Base-by-base conservation (phyloP, 1,139 yeast species). In the Pneumocystis sp. region DNA sequence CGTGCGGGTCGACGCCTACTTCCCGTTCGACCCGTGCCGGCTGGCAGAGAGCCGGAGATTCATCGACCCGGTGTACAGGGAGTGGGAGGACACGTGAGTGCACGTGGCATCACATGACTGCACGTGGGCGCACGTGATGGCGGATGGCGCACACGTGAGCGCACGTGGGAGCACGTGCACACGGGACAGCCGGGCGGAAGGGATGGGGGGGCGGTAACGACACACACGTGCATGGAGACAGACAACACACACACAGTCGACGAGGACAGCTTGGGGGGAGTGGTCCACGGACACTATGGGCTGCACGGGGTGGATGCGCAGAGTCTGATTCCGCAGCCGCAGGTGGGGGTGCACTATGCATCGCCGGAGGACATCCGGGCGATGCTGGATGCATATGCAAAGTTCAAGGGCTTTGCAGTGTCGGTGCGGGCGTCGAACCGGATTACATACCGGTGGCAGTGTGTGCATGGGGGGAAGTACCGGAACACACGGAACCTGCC, bases 1-100 rank as follows among this genome's bases (percentile, higher is more conserved):
- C 80, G 90, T 62, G 5, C 56, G 25, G 2, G 12, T 50, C 10
- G 59, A 50, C 3, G 59, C 3, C 15, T 50, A 50, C 12, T 50
- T 50, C 7, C 59, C 59, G 10, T 50, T 50, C 15, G 59, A 50
- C 7, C 59, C 59, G 31, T 50, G 8, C 15, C 15, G 2, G 4
- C 59, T 50, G 4, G 8, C 3, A 10, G 10, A 1, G 2, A 50
- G 59, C 15, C 59, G 40, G 2, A 5, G 10, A 1, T 37, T 7
- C 15, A 37, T 37, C 15, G 40, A 37, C 15, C 40, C 40, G 2
- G 8, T 37, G 2, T 37, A 37, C 40, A 37, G 8, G 2, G 40
- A 37, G 15, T 37, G 40, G 40, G 40, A n/a, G n/a, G n/a, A n/a
- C n/a, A n/a, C n/a, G n/a, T n/a, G n/a, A n/a, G n/a, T n/a, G n/a